Percentiles rank a stretch among this genome's conserved stretches.
These are phyloP conservation scores for Lodderomyces orthopsilosis DNA, from an alignment of 1,139 yeast genomes.

Conservation along the genomic window DNA sequence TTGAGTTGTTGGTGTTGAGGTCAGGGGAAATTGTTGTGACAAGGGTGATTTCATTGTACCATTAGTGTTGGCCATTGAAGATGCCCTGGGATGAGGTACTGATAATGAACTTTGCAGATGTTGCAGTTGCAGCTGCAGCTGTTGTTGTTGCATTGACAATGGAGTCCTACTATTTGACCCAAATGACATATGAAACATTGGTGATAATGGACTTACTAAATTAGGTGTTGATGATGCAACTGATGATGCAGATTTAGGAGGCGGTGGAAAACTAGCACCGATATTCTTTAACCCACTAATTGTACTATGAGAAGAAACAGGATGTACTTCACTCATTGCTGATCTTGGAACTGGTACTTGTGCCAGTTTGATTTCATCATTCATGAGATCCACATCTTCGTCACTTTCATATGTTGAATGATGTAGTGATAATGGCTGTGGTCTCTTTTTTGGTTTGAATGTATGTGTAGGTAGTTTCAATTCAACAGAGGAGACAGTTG, in stretches of 20 bases:
- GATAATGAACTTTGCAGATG: not conserved
- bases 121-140: conserved; percentile 1
- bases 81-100: not conserved
- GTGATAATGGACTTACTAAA: conserved; percentile 40
- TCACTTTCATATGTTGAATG: conserved; percentile 25
- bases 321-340: not conserved
- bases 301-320: not conserved
- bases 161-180: conserved; percentile 18
- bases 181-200: conserved; percentile 41
- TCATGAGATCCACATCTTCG: not conserved
- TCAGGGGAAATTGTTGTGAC: not conserved
- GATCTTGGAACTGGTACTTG: conserved; percentile 11
- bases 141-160: conserved; percentile 1
- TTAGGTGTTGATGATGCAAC: conserved; percentile 29
- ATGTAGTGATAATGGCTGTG: conserved; percentile 40
- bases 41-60: not conserved
- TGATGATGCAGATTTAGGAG: conserved; percentile 16
- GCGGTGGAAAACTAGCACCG: conserved; percentile 4
- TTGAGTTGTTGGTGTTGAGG: conserved; percentile 2
- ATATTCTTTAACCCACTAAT: not conserved
- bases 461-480: conserved; percentile 27
- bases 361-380: not conserved
- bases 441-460: conserved; percentile 43
- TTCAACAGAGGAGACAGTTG: conserved; percentile 9
- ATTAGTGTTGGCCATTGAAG: not conserved